phyloP scores from a whole-genome alignment of 2,329 filamentous ascomycete genomes.

The Trichocomaceae sp. region DNA sequence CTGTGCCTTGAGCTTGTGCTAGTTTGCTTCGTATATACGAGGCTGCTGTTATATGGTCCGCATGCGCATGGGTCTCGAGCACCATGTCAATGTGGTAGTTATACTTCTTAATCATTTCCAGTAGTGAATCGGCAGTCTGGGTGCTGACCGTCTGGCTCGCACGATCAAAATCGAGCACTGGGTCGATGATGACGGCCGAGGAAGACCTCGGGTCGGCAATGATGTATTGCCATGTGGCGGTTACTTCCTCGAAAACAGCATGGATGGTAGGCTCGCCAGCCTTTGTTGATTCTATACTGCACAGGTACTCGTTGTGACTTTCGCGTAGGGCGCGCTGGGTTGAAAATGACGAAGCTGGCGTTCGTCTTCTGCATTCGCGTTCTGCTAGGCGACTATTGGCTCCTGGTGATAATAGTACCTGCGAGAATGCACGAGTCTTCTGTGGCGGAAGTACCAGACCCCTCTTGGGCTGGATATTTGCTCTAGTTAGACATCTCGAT shows the following conservation, averaged over 20 bases:
- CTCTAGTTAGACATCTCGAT: no score
- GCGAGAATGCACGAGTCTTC: no score
- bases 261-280: constrained; percentile 22
- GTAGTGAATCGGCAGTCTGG: constrained; percentile 45
- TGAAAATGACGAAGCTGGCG: no score
- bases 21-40: constrained; percentile 50
- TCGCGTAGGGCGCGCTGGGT: no score
- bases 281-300: not conserved
- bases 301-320: no score
- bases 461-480: no score
- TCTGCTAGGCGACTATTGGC: no score
- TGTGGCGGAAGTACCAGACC: no score
- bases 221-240: constrained; percentile 30
- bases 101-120: constrained; percentile 33
- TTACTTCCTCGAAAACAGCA: constrained; percentile 18
- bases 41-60: constrained; percentile 55
- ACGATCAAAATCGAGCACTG: constrained; percentile 54
- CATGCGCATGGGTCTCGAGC: constrained; percentile 58
- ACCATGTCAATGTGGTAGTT: constrained; percentile 48
- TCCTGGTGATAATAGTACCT: no score
- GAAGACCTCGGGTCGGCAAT: constrained; percentile 45
- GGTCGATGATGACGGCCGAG: constrained; percentile 53
- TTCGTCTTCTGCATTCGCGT: no score
- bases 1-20: constrained; percentile 25
- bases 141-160: constrained; percentile 43